Percentiles rank a stretch among this genome's conserved stretches.
phyloP scores from a whole-genome alignment of 75 land plant species.

The Adiantum capillusveneris region DNA sequence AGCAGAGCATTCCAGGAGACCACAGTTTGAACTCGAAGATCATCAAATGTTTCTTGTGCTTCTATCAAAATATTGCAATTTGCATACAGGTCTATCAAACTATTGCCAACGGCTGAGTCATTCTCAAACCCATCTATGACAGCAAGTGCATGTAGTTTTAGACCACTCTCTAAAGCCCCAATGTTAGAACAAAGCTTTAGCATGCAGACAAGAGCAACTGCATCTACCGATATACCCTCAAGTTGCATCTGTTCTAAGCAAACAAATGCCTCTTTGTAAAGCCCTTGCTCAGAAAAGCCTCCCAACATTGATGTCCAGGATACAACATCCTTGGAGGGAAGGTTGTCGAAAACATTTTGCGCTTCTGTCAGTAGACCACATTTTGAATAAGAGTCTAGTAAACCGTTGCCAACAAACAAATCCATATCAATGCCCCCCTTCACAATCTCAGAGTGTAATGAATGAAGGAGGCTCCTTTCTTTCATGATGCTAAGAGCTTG shows the following conservation, averaged over 20 bases:
- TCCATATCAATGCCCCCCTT: neutral
- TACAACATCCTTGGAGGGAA: neutral
- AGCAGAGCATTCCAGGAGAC: slow-evolving; percentile 33
- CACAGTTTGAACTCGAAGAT: too few species aligned
- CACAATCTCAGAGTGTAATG: neutral
- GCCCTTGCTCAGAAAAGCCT: neutral
- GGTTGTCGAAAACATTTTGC: neutral
- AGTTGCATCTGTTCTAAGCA: neutral
- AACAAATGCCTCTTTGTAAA: slow-evolving; percentile 7
- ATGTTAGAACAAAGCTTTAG: too few species aligned
- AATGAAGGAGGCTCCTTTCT: neutral
- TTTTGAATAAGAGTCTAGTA: slow-evolving; percentile 7
- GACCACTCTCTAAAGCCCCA: too few species aligned
- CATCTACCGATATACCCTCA: too few species aligned
- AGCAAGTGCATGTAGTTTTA: too few species aligned
- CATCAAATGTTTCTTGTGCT: slow-evolving; percentile 24
- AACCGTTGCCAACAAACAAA: neutral
- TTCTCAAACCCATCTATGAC: slow-evolving; percentile 3
- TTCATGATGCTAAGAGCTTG: neutral
- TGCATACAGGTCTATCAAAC: slow-evolving; percentile 63
- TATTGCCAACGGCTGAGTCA: slow-evolving; percentile 36
- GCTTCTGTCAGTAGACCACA: slow-evolving; percentile 4
- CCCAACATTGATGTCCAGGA: slow-evolving; percentile 8
- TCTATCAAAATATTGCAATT: slow-evolving; percentile 35
- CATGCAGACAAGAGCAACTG: too few species aligned